Percentiles rank a stretch among this genome's conserved stretches.
These are phyloP conservation scores for Umbelopsis isabellina DNA, from an alignment of 192 early-diverging fungal species.

Conservation along the genomic window DNA sequence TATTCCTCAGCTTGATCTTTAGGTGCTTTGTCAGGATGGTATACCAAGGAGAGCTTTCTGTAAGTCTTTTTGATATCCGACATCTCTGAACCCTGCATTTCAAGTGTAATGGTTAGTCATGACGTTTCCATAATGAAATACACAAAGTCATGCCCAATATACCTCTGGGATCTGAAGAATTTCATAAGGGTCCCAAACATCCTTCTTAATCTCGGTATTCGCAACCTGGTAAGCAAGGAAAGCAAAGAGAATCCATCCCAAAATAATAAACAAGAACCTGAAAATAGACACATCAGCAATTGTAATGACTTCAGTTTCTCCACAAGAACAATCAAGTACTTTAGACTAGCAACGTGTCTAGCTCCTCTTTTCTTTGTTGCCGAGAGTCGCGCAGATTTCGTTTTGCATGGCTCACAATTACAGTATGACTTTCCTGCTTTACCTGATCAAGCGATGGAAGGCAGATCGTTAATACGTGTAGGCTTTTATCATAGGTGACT, in stretches of 20 bases:
- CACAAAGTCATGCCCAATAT: slow-evolving; percentile 22
- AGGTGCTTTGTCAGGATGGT: slow-evolving; percentile 80
- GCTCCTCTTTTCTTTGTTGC: slow-evolving; percentile 17
- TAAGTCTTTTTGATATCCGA: slow-evolving; percentile 71
- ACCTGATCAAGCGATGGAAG: neutral
- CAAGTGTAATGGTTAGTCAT: neutral
- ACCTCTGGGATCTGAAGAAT: slow-evolving; percentile 82
- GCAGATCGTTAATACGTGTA: neutral
- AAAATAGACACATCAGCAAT: neutral
- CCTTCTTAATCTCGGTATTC: slow-evolving; percentile 62
- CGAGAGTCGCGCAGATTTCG: slow-evolving; percentile 18
- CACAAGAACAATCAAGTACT: slow-evolving; percentile 21
- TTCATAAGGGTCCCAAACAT: slow-evolving; percentile 92
- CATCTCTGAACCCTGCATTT: slow-evolving; percentile 45
- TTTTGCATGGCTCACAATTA: slow-evolving; percentile 30
- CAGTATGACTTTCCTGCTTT: slow-evolving; percentile 25
- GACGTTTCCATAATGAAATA: neutral
- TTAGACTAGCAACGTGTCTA: slow-evolving; percentile 23
- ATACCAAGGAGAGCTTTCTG: slow-evolving; percentile 67
- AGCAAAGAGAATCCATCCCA: slow-evolving; percentile 72
- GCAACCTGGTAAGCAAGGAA: slow-evolving; percentile 66
- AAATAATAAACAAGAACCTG: slow-evolving; percentile 48
- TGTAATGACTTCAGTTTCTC: neutral
- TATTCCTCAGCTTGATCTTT: slow-evolving; percentile 70
- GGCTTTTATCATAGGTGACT: neutral